Percentiles rank a stretch among this genome's conserved stretches.
Conservation (phyloP, 495 filamentous ascomycete species). For the Lasiosphaeria hispida region DNA sequence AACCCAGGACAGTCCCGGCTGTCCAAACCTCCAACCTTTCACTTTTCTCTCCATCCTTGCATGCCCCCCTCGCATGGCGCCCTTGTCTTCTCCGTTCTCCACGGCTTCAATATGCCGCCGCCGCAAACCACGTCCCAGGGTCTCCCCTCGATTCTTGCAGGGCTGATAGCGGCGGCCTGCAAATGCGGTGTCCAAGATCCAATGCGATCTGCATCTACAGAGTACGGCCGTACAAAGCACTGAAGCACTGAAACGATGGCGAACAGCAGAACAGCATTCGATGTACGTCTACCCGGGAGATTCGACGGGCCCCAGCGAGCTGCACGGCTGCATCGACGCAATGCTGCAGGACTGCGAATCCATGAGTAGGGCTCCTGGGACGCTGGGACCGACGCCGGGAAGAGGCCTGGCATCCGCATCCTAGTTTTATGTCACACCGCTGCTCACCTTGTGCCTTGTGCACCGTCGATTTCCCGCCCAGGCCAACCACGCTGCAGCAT, state of each 20-base stretch:
- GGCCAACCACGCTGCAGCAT: constrained; percentile 7
- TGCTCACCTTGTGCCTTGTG: constrained; percentile 8
- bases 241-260: neutral
- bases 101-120: too few species aligned
- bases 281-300: constrained; percentile 3
- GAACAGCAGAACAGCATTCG: too few species aligned
- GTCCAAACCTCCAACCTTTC: too few species aligned
- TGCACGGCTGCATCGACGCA: constrained; percentile 5
- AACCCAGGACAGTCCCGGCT: too few species aligned
- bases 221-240: constrained; percentile 29
- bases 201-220: neutral
- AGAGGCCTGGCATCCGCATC: neutral
- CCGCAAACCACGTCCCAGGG: too few species aligned
- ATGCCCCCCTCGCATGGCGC: too few species aligned
- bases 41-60: too few species aligned
- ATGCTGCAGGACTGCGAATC: constrained; percentile 7
- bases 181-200: neutral
- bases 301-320: constrained; percentile 16
- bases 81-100: too few species aligned
- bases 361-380: constrained; percentile 19
- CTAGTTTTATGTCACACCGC: constrained; percentile 15
- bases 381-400: neutral
- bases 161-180: too few species aligned
- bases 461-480: neutral
- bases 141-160: too few species aligned